Base-by-base conservation (phyloP, 2,329 filamentous ascomycete genomes). In the Colletotrichum scovillei region DNA sequence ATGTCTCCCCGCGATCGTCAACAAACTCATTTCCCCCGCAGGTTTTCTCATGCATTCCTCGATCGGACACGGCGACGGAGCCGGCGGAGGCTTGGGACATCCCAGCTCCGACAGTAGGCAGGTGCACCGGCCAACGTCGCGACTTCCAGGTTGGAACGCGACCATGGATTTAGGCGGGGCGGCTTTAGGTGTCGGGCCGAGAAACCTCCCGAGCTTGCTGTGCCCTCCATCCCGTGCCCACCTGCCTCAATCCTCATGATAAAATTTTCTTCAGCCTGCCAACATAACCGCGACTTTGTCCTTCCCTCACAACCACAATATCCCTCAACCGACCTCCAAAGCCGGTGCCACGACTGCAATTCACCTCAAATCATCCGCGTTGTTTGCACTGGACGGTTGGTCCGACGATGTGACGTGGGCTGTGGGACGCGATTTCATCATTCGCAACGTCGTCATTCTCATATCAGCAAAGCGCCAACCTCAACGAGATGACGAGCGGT, bases 181-280 rank as follows among this genome's bases (percentile, higher is more conserved):
- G 16, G 16, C 19, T 26, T 46, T 49, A 16, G 19, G 42, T 26
- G 7, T 72, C 70, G 70, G 70, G 70, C 70, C 70, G 70, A 69
- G 65, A 56, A 24, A 72, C 30, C 42, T 62, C 38, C 70, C 70
- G 70, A 72, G 62, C 26, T 24, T 35, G n/a, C 32, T 65, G 49
- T 64, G 62, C 49, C 62, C 62, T 58, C 30, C 28, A 46, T 72
- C 38, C 49, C 14, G 35, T 57, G 52, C 53, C 58, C 49, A 24
- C 38, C 26, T 30, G 19, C 69, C 22, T 46, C 32, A 22, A 14
- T 30, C 16, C 59, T 35, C 22, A n/a, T 24, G 32, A 42, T 49
- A 35, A 75, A 75, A 56, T 58, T 55, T 49, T 58, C 35, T 60
- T 30, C 59, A 28, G 30, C 12, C 52, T 24, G 12, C 38, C n/a